A percentile compares a stretch with the other conserved stretches of the same genome.
phyloP scores from a whole-genome alignment of 208 protist species.

The Porcisia hertigi region DNA sequence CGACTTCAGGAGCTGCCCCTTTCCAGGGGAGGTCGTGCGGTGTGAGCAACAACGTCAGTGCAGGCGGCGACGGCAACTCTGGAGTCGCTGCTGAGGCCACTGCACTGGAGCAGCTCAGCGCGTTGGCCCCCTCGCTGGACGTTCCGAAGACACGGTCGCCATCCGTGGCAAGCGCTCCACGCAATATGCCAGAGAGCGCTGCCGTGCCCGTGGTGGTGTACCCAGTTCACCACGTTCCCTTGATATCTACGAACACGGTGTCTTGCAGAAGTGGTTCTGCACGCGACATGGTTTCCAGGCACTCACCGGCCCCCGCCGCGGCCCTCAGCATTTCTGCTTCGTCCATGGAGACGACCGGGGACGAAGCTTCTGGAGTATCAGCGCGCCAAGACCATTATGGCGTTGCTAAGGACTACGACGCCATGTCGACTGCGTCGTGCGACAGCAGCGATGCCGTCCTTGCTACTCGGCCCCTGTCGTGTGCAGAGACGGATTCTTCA shows the following conservation, averaged over 20 bases:
- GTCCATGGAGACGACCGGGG: neutral
- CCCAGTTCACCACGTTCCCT: neutral
- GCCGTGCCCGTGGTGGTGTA: neutral
- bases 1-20: neutral
- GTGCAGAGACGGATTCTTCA: neutral
- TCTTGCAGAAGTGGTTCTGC: neutral
- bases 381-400: neutral
- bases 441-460: neutral
- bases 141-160: neutral
- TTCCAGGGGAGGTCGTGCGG: neutral
- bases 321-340: neutral
- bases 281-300: neutral
- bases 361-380: neutral
- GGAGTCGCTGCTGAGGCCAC: neutral
- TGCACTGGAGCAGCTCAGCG: neutral
- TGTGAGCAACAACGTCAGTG: neutral
- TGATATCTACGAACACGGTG: neutral
- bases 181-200: neutral
- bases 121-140: neutral
- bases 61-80: neutral
- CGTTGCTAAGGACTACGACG: neutral
- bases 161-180: neutral
- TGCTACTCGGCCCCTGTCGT: neutral
- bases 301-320: too few relatives aligned
- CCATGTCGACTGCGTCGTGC: neutral